phyloP scores from a whole-genome alignment of 2,329 filamentous ascomycete species.

The Curvularia lunata region DNA sequence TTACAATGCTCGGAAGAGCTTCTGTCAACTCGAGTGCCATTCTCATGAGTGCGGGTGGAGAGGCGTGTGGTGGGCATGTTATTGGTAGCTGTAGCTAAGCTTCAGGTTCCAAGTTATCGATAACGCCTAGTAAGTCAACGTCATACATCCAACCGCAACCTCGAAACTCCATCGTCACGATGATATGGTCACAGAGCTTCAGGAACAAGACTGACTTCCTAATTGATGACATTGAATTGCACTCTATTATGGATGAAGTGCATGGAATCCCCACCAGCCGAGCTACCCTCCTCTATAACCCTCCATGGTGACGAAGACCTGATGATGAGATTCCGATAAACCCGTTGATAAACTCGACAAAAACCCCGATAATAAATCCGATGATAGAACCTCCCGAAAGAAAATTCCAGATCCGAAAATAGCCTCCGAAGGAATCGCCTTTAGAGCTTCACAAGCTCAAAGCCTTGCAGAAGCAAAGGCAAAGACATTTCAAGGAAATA shows the following conservation, averaged over 20 bases:
- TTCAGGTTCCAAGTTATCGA: conserved; percentile 9
- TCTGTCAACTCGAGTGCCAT: conserved; percentile 46
- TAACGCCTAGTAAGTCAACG: conserved; percentile 1
- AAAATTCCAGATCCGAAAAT: not conserved
- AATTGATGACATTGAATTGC: not conserved
- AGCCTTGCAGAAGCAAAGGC: not conserved
- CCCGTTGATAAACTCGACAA: too few species aligned
- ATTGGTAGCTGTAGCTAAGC: not conserved
- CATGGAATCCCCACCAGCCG: not conserved
- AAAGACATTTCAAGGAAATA: not conserved
- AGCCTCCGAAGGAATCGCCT: not conserved
- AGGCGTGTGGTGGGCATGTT: not conserved
- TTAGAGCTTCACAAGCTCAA: not conserved
- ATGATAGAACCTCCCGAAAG: not conserved
- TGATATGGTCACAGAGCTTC: conserved; percentile 2
- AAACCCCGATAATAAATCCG: too few species aligned
- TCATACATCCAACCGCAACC: conserved; percentile 10
- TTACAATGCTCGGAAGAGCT: conserved; percentile 46
- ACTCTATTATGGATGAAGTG: not conserved
- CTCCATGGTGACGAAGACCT: conserved; percentile 7
- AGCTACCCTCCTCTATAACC: conserved; percentile 1
- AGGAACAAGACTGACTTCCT: not conserved
- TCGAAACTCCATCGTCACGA: not conserved
- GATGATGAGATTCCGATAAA: not conserved
- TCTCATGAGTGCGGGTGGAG: conserved; percentile 7